phyloP scores from a whole-genome alignment of 2,329 filamentous ascomycete genomes.

The Dryadomyces sulphureus region DNA sequence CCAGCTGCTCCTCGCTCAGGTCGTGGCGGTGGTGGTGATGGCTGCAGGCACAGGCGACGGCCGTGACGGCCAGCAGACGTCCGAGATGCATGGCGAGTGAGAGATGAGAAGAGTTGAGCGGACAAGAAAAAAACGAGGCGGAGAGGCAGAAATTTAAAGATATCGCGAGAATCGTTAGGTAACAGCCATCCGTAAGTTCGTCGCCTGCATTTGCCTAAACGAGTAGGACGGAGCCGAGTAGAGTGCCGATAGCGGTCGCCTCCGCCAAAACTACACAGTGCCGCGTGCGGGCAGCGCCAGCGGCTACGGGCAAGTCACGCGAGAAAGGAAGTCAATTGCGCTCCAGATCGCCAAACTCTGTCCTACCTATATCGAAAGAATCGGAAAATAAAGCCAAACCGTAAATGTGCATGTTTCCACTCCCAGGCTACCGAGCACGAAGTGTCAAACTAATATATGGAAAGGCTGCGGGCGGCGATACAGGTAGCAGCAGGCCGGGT shows the following conservation, averaged over 20 bases:
- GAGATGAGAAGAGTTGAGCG: neutral
- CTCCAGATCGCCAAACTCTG: constrained; percentile 33
- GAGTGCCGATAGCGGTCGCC: neutral
- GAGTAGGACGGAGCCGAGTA: neutral
- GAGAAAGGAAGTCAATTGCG: constrained; percentile 24
- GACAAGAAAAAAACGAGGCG: neutral
- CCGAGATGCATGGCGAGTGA: neutral
- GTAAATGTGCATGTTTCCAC: neutral
- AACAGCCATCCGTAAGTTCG: neutral
- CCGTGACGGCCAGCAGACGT: constrained; percentile 6
- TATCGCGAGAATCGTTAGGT: neutral
- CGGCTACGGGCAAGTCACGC: no score
- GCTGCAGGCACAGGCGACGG: constrained; percentile 5
- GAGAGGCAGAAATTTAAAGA: neutral
- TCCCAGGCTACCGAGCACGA: constrained; percentile 5
- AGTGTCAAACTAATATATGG: constrained; percentile 2
- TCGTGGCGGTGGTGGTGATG: constrained; percentile 16
- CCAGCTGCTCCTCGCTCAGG: constrained; percentile 34
- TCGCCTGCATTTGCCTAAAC: constrained; percentile 9
- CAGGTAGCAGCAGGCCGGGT: no score
- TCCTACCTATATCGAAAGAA: constrained; percentile 29
- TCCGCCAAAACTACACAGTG: no score
- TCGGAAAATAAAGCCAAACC: constrained; percentile 6
- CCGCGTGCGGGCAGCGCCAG: no score
- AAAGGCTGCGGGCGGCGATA: neutral